Evolutionary conservation across 2,329 filamentous ascomycete genomes (phyloP).

Genomic region (Pseudocercospora vitis): DNA sequence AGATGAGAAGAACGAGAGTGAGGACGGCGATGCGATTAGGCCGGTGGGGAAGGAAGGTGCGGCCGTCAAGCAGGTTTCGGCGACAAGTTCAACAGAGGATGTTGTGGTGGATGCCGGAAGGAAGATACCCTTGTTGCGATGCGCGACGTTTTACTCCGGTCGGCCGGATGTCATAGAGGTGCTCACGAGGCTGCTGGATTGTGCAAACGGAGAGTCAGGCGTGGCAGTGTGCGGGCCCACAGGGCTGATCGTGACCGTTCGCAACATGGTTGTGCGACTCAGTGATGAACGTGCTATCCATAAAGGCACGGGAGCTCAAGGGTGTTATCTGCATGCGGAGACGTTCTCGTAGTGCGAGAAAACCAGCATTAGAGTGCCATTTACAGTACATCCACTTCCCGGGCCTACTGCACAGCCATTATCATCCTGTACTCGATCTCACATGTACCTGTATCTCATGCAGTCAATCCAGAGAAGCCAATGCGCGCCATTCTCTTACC

Average conservation of each 20-base stretch:
- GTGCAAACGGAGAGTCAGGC: constrained; percentile 30
- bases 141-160: constrained; percentile 29
- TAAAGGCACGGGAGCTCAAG: constrained; percentile 31
- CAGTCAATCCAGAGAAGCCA: too few relatives aligned
- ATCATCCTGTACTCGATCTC: neutral
- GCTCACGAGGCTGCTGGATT: constrained; percentile 25
- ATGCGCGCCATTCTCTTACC: constrained; percentile 4
- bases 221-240: constrained; percentile 29
- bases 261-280: constrained; percentile 25
- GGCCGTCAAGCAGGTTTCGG: neutral
- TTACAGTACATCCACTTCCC: neutral
- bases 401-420: neutral
- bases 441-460: too few relatives aligned
- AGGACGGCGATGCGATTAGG: constrained; percentile 17
- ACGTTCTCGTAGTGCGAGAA: constrained; percentile 19
- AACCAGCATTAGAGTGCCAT: neutral
- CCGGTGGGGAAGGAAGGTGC: neutral
- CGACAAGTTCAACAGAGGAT: neutral
- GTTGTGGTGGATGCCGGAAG: neutral
- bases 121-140: constrained; percentile 23
- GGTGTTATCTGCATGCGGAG: constrained; percentile 29
- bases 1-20: constrained; percentile 19
- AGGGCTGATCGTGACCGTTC: constrained; percentile 25
- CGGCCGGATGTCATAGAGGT: constrained; percentile 25
- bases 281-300: constrained; percentile 31